Evolutionary conservation across 2,329 filamentous ascomycete genomes (phyloP).

Genomic region (Tolypocladium cylindrosporum): DNA sequence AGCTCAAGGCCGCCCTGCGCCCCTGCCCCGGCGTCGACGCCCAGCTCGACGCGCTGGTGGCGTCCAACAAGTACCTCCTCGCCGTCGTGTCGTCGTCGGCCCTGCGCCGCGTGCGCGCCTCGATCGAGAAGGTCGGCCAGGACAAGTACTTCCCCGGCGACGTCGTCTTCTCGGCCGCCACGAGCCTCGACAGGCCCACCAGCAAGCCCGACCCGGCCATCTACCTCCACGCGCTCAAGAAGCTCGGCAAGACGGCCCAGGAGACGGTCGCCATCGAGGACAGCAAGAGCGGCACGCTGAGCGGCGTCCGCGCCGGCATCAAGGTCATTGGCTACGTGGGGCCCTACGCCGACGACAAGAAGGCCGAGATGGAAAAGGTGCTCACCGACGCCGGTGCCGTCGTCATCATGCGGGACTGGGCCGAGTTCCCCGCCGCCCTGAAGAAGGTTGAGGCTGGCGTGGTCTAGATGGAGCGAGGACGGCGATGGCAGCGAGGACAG

Average conservation of each 20-base stretch:
- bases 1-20: slow-evolving; percentile 57
- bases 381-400: slow-evolving; percentile 52
- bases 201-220: slow-evolving; percentile 87
- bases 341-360: slow-evolving; percentile 54
- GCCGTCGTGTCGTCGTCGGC: slow-evolving; percentile 77
- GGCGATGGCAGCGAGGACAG: background rate
- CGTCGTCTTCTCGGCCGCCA: slow-evolving; percentile 73
- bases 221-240: slow-evolving; percentile 68
- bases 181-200: slow-evolving; percentile 67
- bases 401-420: slow-evolving; percentile 52
- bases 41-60: slow-evolving; percentile 54
- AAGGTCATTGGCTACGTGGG: slow-evolving; percentile 79
- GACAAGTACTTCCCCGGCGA: slow-evolving; percentile 70
- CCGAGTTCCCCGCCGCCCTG: slow-evolving; percentile 39
- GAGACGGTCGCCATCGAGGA: slow-evolving; percentile 81
- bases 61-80: slow-evolving; percentile 56
- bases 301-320: slow-evolving; percentile 64
- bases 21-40: slow-evolving; percentile 61
- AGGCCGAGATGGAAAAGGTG: slow-evolving; percentile 53
- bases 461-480: slow-evolving; percentile 11
- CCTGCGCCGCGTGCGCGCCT: slow-evolving; percentile 66
- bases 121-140: slow-evolving; percentile 69
- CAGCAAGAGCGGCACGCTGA: slow-evolving; percentile 74
- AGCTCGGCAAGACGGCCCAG: slow-evolving; percentile 58
- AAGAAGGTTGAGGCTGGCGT: slow-evolving; percentile 34